Evolutionary conservation across 2,329 filamentous ascomycete species (phyloP).

Genomic region (Fusarium sp.): DNA sequence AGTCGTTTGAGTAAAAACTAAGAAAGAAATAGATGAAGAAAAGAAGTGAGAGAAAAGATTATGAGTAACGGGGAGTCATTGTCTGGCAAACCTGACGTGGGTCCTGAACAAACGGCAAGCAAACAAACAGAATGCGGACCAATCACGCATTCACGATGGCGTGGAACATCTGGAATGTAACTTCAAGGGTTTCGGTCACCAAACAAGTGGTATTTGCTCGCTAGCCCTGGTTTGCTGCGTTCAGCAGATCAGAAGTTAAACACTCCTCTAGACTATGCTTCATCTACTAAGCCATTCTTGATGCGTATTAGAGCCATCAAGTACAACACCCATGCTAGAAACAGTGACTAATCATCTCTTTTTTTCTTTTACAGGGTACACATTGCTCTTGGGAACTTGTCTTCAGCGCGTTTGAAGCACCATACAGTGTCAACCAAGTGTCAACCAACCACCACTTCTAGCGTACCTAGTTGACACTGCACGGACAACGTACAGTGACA

Average conservation of each 20-base stretch:
- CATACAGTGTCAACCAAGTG: not conserved
- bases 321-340: too few species aligned
- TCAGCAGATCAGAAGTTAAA: not conserved
- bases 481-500: too few species aligned
- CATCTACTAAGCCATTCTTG: not conserved
- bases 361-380: not conserved
- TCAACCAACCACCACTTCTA: not conserved
- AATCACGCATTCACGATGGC: not conserved
- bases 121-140: not conserved
- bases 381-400: not conserved
- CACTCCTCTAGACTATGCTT: not conserved
- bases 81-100: not conserved
- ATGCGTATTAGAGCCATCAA: too few species aligned
- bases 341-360: not conserved
- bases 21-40: not conserved
- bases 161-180: too few species aligned
- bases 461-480: not conserved
- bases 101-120: not conserved
- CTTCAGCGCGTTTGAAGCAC: not conserved
- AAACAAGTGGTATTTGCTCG: fast-evolving
- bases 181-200: too few species aligned
- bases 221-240: fast-evolving
- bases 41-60: not conserved
- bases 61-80: not conserved
- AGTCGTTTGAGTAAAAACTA: not conserved